Base-by-base conservation (phyloP, 2,329 filamentous ascomycete genomes). In the Drechslerella dactyloides region DNA sequence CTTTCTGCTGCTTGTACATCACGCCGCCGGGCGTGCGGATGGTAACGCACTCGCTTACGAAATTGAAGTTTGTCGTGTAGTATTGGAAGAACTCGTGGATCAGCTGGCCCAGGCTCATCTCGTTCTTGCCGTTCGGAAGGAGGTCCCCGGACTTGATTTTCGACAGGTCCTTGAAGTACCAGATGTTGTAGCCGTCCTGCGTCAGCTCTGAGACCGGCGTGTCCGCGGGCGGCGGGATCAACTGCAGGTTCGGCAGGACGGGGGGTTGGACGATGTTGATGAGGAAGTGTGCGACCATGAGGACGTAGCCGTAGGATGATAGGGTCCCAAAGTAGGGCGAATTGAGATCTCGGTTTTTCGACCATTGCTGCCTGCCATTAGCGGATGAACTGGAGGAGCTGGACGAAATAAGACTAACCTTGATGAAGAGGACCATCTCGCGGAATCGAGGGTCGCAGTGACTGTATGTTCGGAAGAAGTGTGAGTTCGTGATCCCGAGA, bases 271-370 rank as follows among this genome's bases (percentile, higher is more conserved):
- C 89, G 58, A 96, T 80, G 75, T 96, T 96, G 77, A 94, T 87
- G 27, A 96, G 85, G 77, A 93, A 96, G 79, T 97, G 93, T 15
- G 96, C 82, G 2, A 96, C 87, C 92, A 97, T 96, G 42, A 96
- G 81, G 3, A 94, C 91, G 79, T 93, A 97, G 55, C 93, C 92
- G 77, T 96, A 96, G 75, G 75, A 76, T 42, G 90, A 93, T 17
- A 97, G 82, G 0, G 91, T 96, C 46, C 93, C 92, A 40, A 88
- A 88, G 78, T 96, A 96, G 1, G 90, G 87, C 46, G 88, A 90
- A 80, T 96, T 96, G 80, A 96, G 93, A 74, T 87, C 89, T 52
- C 93, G 87, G 27, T 84, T 83, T 79, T 94, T 96, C 24, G 91
- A 91, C 92, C 93, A 97, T 74, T 91, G 85, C 79, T 77, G 56